Percentiles rank a stretch among this genome's conserved stretches.
Evolutionary conservation across 164 flowering plant species (phyloP).

Genomic region (Umbilicus rupestris): DNA sequence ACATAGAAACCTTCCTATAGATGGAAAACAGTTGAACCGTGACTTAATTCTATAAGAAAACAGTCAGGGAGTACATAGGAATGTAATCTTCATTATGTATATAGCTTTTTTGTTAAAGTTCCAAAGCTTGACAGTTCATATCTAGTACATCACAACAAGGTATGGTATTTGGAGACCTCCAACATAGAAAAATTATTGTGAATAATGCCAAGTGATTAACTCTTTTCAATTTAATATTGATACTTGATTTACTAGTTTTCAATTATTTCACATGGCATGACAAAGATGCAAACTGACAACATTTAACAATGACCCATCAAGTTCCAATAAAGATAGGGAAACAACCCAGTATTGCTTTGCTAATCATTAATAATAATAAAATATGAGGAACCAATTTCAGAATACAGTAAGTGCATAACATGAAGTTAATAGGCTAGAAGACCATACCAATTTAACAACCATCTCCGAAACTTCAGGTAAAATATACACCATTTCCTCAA

Average conservation of each 20-base stretch:
- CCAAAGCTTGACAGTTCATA: neutral
- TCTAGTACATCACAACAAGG: neutral
- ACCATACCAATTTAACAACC: slow-evolving; percentile 25
- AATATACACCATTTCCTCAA: slow-evolving; percentile 17
- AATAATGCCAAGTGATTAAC: neutral
- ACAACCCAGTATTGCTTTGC: neutral
- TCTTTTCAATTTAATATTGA: neutral
- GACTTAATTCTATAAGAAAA: neutral
- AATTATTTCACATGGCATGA: neutral
- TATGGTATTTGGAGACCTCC: neutral
- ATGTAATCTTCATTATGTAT: neutral
- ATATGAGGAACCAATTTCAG: neutral
- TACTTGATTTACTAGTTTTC: neutral
- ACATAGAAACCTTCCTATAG: neutral
- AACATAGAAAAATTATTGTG: neutral
- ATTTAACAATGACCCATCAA: too few relatives aligned
- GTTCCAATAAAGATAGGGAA: neutral
- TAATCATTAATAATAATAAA: neutral
- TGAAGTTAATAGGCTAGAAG: neutral
- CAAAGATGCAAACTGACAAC: neutral
- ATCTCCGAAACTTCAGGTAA: slow-evolving; percentile 23
- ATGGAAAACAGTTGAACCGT: neutral
- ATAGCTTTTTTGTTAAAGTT: neutral
- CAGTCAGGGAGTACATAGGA: neutral
- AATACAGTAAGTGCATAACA: neutral